A percentile compares a stretch with the other conserved stretches of the same genome.
These are phyloP conservation scores for Pichia insulana DNA, from an alignment of 805 yeast species.

Conservation along the genomic window DNA sequence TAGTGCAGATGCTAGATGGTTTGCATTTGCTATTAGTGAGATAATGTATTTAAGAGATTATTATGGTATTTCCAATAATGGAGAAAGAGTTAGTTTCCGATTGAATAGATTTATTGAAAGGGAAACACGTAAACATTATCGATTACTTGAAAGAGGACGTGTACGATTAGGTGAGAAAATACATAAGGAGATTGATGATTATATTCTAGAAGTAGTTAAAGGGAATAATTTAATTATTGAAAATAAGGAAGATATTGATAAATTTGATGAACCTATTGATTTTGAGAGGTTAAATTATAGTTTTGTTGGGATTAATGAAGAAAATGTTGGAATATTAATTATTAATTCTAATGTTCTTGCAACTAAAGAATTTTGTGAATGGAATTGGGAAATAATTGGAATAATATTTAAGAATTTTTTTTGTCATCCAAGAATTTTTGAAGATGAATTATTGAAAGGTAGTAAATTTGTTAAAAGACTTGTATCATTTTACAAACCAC, in stretches of 20 bases:
- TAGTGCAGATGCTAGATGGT: conserved; percentile 43
- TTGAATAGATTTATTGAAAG: conserved; percentile 23
- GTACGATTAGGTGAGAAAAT: not conserved
- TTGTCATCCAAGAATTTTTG: conserved; percentile 60
- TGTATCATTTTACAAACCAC: conserved; percentile 83
- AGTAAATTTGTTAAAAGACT: conserved; percentile 83
- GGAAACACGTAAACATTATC: conserved; percentile 21
- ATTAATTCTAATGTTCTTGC: conserved; percentile 61
- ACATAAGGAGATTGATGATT: not conserved
- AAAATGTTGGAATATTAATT: conserved; percentile 56
- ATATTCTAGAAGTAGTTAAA: not conserved
- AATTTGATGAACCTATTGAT: too few species aligned
- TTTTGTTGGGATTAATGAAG: conserved; percentile 40
- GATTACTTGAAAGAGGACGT: conserved; percentile 6
- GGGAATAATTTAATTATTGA: not conserved
- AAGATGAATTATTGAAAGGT: conserved; percentile 56
- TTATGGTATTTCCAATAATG: not conserved
- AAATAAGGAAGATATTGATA: not conserved
- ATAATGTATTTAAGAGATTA: conserved; percentile 39
- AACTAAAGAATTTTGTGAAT: conserved; percentile 68
- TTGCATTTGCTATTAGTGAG: conserved; percentile 57
- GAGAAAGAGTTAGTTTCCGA: conserved; percentile 19
- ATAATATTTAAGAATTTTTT: conserved; percentile 80
- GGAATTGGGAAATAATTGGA: conserved; percentile 79
- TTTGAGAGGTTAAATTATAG: not conserved